Conservation (phyloP, 306 rosid genomes). For the Ziziphus jujuba region DNA sequence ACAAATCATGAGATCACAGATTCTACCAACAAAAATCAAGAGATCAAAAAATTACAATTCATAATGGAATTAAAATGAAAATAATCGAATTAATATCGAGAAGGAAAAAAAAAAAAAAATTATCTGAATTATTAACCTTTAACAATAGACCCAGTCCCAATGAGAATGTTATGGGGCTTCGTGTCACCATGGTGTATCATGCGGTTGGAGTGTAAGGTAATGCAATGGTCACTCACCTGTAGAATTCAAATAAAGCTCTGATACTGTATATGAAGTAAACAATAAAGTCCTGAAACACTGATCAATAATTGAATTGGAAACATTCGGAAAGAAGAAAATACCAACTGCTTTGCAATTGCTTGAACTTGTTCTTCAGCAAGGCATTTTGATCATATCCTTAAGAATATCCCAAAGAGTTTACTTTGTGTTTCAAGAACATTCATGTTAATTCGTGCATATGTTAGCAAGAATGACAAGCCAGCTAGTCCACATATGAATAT, state of each 20-base stretch:
- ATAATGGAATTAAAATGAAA: not conserved
- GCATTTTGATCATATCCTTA: constrained; percentile 93
- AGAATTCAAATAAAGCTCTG: constrained; percentile 18
- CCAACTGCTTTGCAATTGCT: constrained; percentile 99
- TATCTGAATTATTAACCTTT: constrained; percentile 54
- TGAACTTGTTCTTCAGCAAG: constrained; percentile 99
- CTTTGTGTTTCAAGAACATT: constrained; percentile 51
- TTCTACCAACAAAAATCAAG: too few relatives aligned
- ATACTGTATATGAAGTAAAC: not conserved
- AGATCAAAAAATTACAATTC: not conserved
- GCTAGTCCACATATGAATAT: not conserved
- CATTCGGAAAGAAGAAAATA: constrained; percentile 30
- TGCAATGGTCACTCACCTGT: constrained; percentile 91
- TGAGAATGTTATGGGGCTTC: constrained; percentile 98
- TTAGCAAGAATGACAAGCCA: not conserved
- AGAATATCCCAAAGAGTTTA: constrained; percentile 97
- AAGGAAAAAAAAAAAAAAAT: not conserved
- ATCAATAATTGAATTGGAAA: constrained; percentile 1
- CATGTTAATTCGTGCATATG: not conserved
- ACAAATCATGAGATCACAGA: too few relatives aligned
- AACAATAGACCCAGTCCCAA: constrained; percentile 92
- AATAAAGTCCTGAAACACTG: not conserved
- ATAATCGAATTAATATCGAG: not conserved
- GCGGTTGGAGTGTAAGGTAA: constrained; percentile 94
- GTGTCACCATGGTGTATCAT: constrained; percentile 95